Evolutionary conservation across 2,329 filamentous ascomycete species (phyloP), one percentile per base, ranked within the genome.

Genomic region (Talaromyces verruculosus): DNA sequence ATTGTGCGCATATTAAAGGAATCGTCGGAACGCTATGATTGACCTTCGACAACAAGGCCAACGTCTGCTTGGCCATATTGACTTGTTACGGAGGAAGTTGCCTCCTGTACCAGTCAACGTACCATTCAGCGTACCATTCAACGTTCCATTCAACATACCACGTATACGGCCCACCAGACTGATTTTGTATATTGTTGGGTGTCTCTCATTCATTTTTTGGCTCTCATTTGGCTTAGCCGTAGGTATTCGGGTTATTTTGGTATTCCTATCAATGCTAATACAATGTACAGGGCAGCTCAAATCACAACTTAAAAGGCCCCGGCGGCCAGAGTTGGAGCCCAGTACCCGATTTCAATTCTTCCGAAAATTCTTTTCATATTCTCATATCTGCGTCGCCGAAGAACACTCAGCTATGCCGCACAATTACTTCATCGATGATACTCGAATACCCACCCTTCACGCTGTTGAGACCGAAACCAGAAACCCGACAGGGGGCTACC

Each of bases 391-490:
- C 83, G 5, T 77, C 79, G 43, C 76, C 78, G n/a, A 79, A 79
- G 49, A 83, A 81, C 41, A 69, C 79, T 19, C 79, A 82, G n/a
- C 79, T 88, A 47, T 88, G 86, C 78, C 85, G 84, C 69, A 83
- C 84, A 1, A 71, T 87, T 13, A 76, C 87, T 13, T 86, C 85
- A 1, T 82, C 84, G 1, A 85, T 86, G 74, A 79, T 87, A n/a
- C 76, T 87, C 45, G 81, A 84, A 67, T 88, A 87, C 63, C 86
- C 87, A 10, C 82, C 85, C 15, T 84, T 86, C 6, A 86, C 83
- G 0, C 72, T 87, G 35, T 77, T 87, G 67, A 81, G 81, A 57
- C 83, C 83, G 28, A 71, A 70, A 55, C 75, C 72, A 66, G 70
- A 68, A n/a, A 22, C 45, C 7, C 53, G 33, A 28, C 74, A 70